phyloP scores from a whole-genome alignment of 805 yeast genomes.

The Nakazawaea wickerhamii region DNA sequence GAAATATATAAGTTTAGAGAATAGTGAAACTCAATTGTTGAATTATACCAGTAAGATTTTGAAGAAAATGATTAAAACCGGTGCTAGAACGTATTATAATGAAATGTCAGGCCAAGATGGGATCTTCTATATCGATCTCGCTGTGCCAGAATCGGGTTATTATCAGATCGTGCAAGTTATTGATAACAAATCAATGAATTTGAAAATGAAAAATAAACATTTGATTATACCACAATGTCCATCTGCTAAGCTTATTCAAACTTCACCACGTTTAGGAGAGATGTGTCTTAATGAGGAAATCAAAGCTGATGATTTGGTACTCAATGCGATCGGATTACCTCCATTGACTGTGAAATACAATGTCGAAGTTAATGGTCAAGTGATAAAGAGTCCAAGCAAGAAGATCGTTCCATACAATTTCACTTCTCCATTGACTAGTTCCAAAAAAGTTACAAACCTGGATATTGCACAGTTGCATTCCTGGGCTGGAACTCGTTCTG shows the following conservation, averaged over 20 bases:
- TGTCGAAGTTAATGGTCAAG: constrained; percentile 34
- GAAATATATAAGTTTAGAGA: constrained; percentile 50
- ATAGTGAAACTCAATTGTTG: constrained; percentile 38
- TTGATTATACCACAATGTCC: constrained; percentile 78
- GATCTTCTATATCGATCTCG: constrained; percentile 58
- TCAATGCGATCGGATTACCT: constrained; percentile 68
- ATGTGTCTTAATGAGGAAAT: constrained; percentile 61
- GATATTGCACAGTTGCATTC: constrained; percentile 33
- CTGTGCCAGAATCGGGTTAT: constrained; percentile 66
- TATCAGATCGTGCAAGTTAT: constrained; percentile 64
- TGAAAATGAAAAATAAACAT: constrained; percentile 56
- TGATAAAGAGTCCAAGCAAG: constrained; percentile 37
- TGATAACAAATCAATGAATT: constrained; percentile 51
- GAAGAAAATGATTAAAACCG: constrained; percentile 24
- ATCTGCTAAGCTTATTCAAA: constrained; percentile 44
- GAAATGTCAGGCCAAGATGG: constrained; percentile 25
- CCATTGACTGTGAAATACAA: constrained; percentile 61
- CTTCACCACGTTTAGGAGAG: constrained; percentile 30
- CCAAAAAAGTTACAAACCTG: constrained; percentile 17
- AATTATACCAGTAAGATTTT: constrained; percentile 58
- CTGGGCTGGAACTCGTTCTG: constrained; percentile 27
- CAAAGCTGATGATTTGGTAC: constrained; percentile 27
- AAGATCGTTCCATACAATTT: constrained; percentile 21
- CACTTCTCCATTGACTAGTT: constrained; percentile 41
- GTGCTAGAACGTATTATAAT: constrained; percentile 6